phyloP scores from a whole-genome alignment of 2,329 filamentous ascomycete species.

The Fusarium irregulare region DNA sequence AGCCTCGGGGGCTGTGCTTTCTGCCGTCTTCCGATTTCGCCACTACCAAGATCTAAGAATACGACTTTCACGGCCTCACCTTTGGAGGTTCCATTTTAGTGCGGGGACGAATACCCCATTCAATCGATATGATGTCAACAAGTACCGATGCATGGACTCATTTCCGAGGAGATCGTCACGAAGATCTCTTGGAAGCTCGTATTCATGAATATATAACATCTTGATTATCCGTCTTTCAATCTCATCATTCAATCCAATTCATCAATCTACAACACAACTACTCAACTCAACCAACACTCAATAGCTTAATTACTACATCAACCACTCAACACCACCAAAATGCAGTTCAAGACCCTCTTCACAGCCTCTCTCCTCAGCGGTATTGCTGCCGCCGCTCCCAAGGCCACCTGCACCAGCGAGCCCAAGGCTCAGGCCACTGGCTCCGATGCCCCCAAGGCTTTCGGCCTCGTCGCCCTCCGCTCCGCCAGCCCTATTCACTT shows the following conservation, averaged over 20 bases:
- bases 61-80: not conserved
- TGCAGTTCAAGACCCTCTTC: slow-evolving; percentile 45
- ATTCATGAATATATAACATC: slow-evolving; percentile 22
- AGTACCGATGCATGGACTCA: slow-evolving; percentile 14
- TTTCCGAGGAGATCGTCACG: slow-evolving; percentile 30
- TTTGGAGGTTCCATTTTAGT: not conserved
- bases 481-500: slow-evolving; percentile 63
- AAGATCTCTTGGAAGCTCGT: slow-evolving; percentile 28
- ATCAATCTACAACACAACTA: no score
- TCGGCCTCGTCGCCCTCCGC: slow-evolving; percentile 61
- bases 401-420: slow-evolving; percentile 4
- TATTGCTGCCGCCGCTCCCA: slow-evolving; percentile 24
- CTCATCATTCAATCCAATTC: no score
- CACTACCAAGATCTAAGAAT: not conserved
- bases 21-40: no score
- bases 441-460: slow-evolving; percentile 42
- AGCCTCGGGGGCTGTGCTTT: not conserved
- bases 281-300: no score
- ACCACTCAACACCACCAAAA: slow-evolving; percentile 29
- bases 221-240: not conserved
- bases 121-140: slow-evolving; percentile 36
- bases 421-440: slow-evolving; percentile 19
- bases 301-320: no score
- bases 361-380: slow-evolving; percentile 28
- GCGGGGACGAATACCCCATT: not conserved